Base-by-base conservation (phyloP, 768 basidiomycete species). In the Termitomyces sp. region DNA sequence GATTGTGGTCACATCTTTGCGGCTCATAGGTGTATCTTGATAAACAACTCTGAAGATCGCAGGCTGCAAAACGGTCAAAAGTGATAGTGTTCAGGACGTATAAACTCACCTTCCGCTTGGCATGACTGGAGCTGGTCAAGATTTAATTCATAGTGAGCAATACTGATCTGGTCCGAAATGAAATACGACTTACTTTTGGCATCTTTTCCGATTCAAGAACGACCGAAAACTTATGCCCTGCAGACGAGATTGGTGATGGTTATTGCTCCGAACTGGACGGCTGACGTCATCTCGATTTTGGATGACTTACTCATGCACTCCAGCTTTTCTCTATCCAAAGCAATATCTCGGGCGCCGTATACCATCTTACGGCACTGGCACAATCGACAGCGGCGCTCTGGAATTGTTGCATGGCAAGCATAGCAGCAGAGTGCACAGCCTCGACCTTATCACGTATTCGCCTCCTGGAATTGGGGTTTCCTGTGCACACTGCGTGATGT, bases 21-120 rank as follows among this genome's bases (percentile, higher is more conserved):
- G 64, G 64, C 13, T 45, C n/a, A 44, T 60, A 64, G 1, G 61
- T 64, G 49, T 62, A 45, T 31, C 51, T 62, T 20, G 44, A 42
- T 15, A 64, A 57, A 48, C 64, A 64, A 33, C 37, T 58, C 33
- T 65, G 64, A 34, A 65, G 62, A 18, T 59, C 55, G 53, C 64
- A 65, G 16, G 64, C 64, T 65, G 2, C 22, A 6, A 24, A 9
- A 34, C 22, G 20, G 34, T 51, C 34, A 36, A 18, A 34, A 36
- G 34, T 2, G 24, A 36, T 51, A 9, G 7, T 5, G 34, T 26
- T 51, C 18, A 34, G 26, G 26, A 24, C 22, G 22, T 8, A 9
- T 15, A 24, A 9, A 28, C 34, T 37, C 16, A 51, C 50, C 50
- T 37, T 37, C 50, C 8, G 22, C 24, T 51, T 51, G 50, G 20